Conservation (phyloP, 257 asterid species). For the Sherardia arvensis region DNA sequence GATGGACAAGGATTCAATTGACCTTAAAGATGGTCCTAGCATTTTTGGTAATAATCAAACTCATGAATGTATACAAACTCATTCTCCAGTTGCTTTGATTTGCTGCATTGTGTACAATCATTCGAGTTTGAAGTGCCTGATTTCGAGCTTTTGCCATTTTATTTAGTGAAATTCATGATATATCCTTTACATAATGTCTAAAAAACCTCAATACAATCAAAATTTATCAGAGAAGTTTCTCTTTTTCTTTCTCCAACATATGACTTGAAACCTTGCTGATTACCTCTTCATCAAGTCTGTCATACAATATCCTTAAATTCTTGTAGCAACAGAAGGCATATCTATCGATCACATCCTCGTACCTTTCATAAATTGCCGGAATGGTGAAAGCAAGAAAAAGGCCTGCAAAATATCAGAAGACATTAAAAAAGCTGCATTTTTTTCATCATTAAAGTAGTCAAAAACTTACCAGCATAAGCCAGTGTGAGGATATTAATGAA, state of each 20-base stretch:
- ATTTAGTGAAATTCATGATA: background rate
- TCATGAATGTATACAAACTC: conserved; percentile 14
- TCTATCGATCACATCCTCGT: conserved; percentile 38
- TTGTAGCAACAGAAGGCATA: conserved; percentile 23
- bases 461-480: conserved; percentile 45
- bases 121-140: background rate
- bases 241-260: conserved; percentile 56
- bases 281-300: conserved; percentile 41
- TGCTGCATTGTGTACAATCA: background rate
- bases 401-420: conserved; percentile 28
- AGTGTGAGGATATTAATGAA: conserved; percentile 47
- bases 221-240: conserved; percentile 46
- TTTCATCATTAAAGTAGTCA: background rate
- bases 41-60: conserved; percentile 41
- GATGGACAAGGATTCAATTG: conserved; percentile 75
- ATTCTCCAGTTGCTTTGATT: background rate
- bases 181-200: background rate
- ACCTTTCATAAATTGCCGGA: conserved; percentile 69
- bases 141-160: background rate
- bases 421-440: background rate
- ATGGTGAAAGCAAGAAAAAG: conserved; percentile 47
- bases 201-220: background rate
- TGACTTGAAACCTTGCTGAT: conserved; percentile 29
- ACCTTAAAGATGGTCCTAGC: conserved; percentile 48
- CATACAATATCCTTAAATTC: conserved; percentile 26